Evolutionary conservation across 495 filamentous ascomycete species (phyloP).

Genomic region (Viridothelium virens): DNA sequence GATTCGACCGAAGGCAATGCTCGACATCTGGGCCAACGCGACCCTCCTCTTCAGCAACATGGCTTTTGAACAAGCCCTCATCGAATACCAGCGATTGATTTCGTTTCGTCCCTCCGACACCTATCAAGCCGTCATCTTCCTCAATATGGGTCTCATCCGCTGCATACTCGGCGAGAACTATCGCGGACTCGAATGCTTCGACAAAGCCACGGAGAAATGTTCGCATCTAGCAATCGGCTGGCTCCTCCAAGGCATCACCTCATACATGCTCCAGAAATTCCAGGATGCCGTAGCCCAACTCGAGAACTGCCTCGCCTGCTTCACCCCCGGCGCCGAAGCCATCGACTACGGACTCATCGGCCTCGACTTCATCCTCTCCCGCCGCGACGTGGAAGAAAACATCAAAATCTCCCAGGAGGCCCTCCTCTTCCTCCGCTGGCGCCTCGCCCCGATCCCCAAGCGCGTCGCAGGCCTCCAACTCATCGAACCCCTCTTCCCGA

Average conservation of each 20-base stretch:
- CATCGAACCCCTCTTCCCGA: not conserved
- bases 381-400: not conserved
- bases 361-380: not conserved
- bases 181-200: not conserved
- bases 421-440: not conserved
- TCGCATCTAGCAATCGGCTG: not conserved
- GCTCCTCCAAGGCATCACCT: not conserved
- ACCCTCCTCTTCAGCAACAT: constrained; percentile 1
- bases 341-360: not conserved
- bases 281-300: not conserved
- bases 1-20: not conserved
- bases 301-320: not conserved
- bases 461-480: not conserved
- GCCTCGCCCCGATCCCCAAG: not conserved
- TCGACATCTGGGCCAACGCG: not conserved
- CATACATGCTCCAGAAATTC: not conserved
- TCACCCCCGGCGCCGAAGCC: not conserved
- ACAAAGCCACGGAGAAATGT: not conserved
- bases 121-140: constrained; percentile 4
- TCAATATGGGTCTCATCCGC: constrained; percentile 1
- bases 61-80: not conserved
- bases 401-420: not conserved
- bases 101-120: not conserved
- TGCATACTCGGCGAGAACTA: not conserved
- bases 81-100: not conserved